These are phyloP conservation scores for Candida mattraensis DNA, from an alignment of 805 yeast species.

Conservation along the genomic window DNA sequence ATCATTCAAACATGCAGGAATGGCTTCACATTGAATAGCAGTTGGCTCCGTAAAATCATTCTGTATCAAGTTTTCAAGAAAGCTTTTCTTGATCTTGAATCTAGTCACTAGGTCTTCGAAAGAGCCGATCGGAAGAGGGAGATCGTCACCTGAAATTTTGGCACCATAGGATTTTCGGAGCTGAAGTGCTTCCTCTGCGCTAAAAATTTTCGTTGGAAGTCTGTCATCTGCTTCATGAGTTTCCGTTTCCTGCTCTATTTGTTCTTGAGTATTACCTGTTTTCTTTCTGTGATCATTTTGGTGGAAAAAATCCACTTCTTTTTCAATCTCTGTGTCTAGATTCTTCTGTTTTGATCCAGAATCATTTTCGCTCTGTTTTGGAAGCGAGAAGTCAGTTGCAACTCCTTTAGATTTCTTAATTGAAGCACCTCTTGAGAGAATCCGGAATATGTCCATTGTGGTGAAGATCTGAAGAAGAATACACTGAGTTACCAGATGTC, in stretches of 20 bases:
- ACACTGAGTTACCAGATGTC: neutral
- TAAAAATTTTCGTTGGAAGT: constrained; percentile 39
- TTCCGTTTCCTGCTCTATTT: constrained; percentile 25
- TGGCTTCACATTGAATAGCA: constrained; percentile 87
- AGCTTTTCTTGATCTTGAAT: constrained; percentile 58
- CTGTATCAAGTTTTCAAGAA: constrained; percentile 62
- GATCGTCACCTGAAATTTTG: constrained; percentile 79
- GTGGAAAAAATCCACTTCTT: constrained; percentile 83
- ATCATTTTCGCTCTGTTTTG: constrained; percentile 21
- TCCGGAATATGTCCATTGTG: constrained; percentile 83
- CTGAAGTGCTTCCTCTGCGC: constrained; percentile 56
- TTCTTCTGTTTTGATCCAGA: constrained; percentile 38
- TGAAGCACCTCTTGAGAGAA: constrained; percentile 83
- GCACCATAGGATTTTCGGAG: constrained; percentile 61
- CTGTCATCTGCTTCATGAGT: constrained; percentile 31
- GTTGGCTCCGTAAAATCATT: constrained; percentile 85
- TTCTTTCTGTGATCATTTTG: constrained; percentile 27
- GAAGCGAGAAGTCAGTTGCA: constrained; percentile 42
- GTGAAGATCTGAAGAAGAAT: neutral
- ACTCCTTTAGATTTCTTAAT: constrained; percentile 57
- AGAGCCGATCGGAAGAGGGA: constrained; percentile 89
- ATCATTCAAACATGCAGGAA: constrained; percentile 67
- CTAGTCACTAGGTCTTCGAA: constrained; percentile 77
- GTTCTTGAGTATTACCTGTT: neutral
- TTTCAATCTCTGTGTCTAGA: constrained; percentile 53